Percentiles rank a stretch among this genome's conserved stretches.
phyloP scores from a whole-genome alignment of 2,329 filamentous ascomycete species.

The Aspergillus transmontanensis region DNA sequence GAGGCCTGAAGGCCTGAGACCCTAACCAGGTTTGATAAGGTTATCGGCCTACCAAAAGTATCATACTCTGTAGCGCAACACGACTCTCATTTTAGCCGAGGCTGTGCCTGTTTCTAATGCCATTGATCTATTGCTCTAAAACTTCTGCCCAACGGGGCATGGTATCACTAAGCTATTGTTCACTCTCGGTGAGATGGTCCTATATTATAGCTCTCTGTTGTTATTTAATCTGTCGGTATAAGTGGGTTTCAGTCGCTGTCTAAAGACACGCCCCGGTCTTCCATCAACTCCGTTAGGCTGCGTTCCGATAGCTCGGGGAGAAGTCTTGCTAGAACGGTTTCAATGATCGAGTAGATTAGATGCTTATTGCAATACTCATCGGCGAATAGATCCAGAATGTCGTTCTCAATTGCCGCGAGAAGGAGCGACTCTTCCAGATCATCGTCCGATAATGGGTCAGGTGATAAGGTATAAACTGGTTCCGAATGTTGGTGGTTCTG shows the following conservation, averaged over 20 bases:
- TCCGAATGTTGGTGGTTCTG: slow-evolving; percentile 1
- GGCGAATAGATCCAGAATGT: slow-evolving; percentile 71
- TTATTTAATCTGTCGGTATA: slow-evolving; percentile 1
- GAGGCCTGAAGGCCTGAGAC: neutral
- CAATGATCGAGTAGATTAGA: slow-evolving; percentile 78
- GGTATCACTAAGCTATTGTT: neutral
- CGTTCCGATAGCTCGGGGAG: slow-evolving; percentile 81
- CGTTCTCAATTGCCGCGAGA: slow-evolving; percentile 61
- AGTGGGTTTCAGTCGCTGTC: slow-evolving; percentile 15
- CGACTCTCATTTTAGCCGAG: neutral
- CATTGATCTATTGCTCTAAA: neutral
- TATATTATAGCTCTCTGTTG: neutral
- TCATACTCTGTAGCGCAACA: neutral
- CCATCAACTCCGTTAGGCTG: slow-evolving; percentile 71
- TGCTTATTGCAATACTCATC: slow-evolving; percentile 94
- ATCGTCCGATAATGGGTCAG: slow-evolving; percentile 3
- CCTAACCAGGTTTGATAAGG: neutral
- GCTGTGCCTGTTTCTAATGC: neutral
- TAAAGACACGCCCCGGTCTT: slow-evolving; percentile 61
- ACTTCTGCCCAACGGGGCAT: neutral
- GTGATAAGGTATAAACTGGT: slow-evolving; percentile 14
- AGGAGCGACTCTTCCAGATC: slow-evolving; percentile 51
- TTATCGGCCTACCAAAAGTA: neutral
- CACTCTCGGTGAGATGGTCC: neutral
- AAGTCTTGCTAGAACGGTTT: slow-evolving; percentile 77